These are phyloP conservation scores for Candida wancherniae DNA, from an alignment of 805 yeast genomes.

Conservation along the genomic window DNA sequence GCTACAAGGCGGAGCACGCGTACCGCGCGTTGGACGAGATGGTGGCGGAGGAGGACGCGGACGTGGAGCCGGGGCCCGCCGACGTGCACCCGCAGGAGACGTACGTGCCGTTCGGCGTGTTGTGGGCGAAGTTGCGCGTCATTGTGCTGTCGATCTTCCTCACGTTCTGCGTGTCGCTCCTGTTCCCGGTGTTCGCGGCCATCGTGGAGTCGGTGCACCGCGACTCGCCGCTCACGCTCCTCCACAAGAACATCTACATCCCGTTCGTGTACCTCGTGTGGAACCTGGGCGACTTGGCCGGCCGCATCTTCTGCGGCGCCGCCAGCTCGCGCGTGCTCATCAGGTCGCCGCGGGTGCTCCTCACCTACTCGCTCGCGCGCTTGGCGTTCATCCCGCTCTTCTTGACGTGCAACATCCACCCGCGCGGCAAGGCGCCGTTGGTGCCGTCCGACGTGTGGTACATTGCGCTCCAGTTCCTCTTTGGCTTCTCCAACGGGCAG, in stretches of 20 bases:
- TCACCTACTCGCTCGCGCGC: slow-evolving; percentile 54
- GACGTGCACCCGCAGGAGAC: slow-evolving; percentile 17
- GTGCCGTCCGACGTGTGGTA: slow-evolving; percentile 63
- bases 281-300: slow-evolving; percentile 85
- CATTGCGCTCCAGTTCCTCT: slow-evolving; percentile 62
- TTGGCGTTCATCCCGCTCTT: slow-evolving; percentile 65
- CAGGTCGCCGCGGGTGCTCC: slow-evolving; percentile 37
- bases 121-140: slow-evolving; percentile 59
- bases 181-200: slow-evolving; percentile 89
- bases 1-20: slow-evolving; percentile 21
- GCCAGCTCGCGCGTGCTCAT: slow-evolving; percentile 26
- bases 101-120: slow-evolving; percentile 53
- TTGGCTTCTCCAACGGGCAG: slow-evolving; percentile 89
- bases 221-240: slow-evolving; percentile 33
- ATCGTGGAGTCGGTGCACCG: slow-evolving; percentile 46
- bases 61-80: slow-evolving; percentile 5
- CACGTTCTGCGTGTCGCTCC: slow-evolving; percentile 67
- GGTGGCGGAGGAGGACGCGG: slow-evolving; percentile 13
- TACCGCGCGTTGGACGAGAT: slow-evolving; percentile 17
- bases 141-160: slow-evolving; percentile 68
- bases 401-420: slow-evolving; percentile 58
- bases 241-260: slow-evolving; percentile 46
- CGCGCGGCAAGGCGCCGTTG: slow-evolving; percentile 27
- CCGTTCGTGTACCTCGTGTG: slow-evolving; percentile 80
- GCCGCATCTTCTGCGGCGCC: slow-evolving; percentile 66